Evolutionary conservation across 2,329 filamentous ascomycete genomes (phyloP).

Genomic region (Neoscytalidium dimidiatum): DNA sequence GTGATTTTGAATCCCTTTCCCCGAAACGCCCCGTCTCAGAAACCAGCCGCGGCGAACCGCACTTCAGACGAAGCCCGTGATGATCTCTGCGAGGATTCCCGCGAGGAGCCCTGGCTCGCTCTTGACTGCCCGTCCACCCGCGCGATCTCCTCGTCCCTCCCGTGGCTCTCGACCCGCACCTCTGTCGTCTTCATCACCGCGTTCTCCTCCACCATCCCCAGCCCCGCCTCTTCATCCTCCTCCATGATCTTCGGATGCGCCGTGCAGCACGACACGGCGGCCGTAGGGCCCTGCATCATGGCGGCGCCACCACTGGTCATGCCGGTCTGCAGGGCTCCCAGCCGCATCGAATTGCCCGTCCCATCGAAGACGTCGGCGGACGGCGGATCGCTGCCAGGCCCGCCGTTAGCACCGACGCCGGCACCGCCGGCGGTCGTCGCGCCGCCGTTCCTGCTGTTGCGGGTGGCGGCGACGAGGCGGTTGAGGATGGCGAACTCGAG

Average conservation of each 20-base stretch:
- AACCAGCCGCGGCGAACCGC: not conserved
- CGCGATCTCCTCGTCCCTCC: not conserved
- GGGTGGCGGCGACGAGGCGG: conserved; percentile 17
- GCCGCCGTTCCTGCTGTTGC: not conserved
- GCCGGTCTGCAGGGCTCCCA: not conserved
- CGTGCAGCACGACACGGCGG: not conserved
- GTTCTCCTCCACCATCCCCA: not conserved
- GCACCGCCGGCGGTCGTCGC: not conserved
- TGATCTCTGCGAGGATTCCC: not conserved
- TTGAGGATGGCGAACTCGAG: conserved; percentile 57
- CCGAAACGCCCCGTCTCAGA: not conserved
- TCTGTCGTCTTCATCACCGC: not conserved
- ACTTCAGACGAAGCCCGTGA: not conserved
- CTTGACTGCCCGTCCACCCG: not conserved
- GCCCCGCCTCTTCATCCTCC: not conserved
- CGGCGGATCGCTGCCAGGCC: not conserved
- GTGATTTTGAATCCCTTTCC: not conserved
- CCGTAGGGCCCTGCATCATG: not conserved
- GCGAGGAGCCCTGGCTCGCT: not conserved
- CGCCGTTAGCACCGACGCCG: no score
- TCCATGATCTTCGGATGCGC: not conserved
- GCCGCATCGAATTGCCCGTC: not conserved
- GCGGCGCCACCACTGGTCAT: not conserved
- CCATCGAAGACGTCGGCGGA: not conserved
- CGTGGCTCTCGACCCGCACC: not conserved